Conservation (phyloP, 2,329 filamentous ascomycete species). For the Phoma sp. region DNA sequence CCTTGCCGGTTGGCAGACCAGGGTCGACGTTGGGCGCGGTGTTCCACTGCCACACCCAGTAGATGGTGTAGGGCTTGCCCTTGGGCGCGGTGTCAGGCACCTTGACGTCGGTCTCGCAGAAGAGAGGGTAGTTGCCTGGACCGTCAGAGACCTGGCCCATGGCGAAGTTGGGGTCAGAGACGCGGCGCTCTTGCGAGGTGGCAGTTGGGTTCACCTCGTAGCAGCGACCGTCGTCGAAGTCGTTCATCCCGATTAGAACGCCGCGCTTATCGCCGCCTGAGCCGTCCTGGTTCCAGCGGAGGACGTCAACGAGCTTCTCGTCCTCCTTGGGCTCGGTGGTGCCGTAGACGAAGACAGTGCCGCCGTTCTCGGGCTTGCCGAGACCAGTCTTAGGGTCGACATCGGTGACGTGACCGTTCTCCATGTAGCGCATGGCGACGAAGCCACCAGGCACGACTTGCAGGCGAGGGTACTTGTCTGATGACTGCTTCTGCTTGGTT, state of each 20-base stretch:
- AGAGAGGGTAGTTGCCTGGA: slow-evolving; percentile 61
- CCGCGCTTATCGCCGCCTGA: slow-evolving; percentile 82
- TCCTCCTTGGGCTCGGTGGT: slow-evolving; percentile 57
- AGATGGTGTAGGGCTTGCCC: slow-evolving; percentile 77
- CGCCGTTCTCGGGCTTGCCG: slow-evolving; percentile 54
- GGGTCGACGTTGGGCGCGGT: slow-evolving; percentile 42
- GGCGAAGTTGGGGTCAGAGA: slow-evolving; percentile 62
- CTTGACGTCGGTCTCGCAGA: slow-evolving; percentile 82
- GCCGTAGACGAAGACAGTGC: slow-evolving; percentile 58
- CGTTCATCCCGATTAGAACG: slow-evolving; percentile 74
- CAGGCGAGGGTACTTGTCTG: slow-evolving; percentile 67
- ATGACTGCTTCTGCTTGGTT: slow-evolving; percentile 61
- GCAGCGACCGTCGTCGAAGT: slow-evolving; percentile 91
- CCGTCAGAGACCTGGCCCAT: slow-evolving; percentile 56
- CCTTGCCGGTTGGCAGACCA: slow-evolving; percentile 55
- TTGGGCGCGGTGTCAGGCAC: slow-evolving; percentile 71
- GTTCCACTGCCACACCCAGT: slow-evolving; percentile 97
- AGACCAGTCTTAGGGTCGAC: slow-evolving; percentile 45
- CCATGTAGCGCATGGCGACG: slow-evolving; percentile 58
- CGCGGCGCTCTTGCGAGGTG: slow-evolving; percentile 67
- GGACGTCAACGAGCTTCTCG: slow-evolving; percentile 69
- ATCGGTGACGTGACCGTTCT: slow-evolving; percentile 59
- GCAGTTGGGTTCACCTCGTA: slow-evolving; percentile 72
- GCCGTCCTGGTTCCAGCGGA: slow-evolving; percentile 83
- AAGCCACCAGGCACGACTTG: slow-evolving; percentile 58